phyloP scores from a whole-genome alignment of 495 filamentous ascomycete genomes.

The Podospora comata region DNA sequence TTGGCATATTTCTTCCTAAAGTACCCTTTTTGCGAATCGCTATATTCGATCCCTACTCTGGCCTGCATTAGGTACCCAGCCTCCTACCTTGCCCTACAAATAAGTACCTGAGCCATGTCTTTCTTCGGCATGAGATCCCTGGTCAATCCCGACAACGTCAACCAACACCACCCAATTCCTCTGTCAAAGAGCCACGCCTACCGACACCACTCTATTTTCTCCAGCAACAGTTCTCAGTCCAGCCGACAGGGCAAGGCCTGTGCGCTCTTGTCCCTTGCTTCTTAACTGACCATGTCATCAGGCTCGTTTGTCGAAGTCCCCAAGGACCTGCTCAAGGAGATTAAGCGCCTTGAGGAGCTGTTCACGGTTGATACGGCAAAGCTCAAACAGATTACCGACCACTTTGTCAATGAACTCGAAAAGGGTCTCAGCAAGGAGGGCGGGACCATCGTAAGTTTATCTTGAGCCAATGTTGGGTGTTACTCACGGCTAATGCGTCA shows the following conservation, averaged over 20 bases:
- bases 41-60: background rate
- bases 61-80: slow-evolving; percentile 2
- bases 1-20: background rate
- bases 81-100: background rate
- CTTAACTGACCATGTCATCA: slow-evolving; percentile 32
- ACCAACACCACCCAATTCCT: slow-evolving; percentile 16
- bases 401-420: slow-evolving; percentile 83
- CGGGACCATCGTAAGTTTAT: slow-evolving; percentile 79
- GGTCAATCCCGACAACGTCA: slow-evolving; percentile 11
- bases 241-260: slow-evolving; percentile 30
- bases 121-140: slow-evolving; percentile 17
- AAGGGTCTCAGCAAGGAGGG: slow-evolving; percentile 86
- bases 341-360: slow-evolving; percentile 77
- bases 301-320: slow-evolving; percentile 56
- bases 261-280: slow-evolving; percentile 6
- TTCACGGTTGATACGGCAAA: slow-evolving; percentile 77
- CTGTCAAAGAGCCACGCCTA: slow-evolving; percentile 16
- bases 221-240: slow-evolving; percentile 11
- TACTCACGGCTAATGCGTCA: slow-evolving; percentile 12
- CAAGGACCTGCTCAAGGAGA: slow-evolving; percentile 78
- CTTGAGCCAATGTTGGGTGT: background rate
- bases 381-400: slow-evolving; percentile 83
- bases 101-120: background rate
- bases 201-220: slow-evolving; percentile 17
- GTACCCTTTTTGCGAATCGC: background rate